Conservation (phyloP, 306 rosid genomes). For the Prinsepia uniflora region DNA sequence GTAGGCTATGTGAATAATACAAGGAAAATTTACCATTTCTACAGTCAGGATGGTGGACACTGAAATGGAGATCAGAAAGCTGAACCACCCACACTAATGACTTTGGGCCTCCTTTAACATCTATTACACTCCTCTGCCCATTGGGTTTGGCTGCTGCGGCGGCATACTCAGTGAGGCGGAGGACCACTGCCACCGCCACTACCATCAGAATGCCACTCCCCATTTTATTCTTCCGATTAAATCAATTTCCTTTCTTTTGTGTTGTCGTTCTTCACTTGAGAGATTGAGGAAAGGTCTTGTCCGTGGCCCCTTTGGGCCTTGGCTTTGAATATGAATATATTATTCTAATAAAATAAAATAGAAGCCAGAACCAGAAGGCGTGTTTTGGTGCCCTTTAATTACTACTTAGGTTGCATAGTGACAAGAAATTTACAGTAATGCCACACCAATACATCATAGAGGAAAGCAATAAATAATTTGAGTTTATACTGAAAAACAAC, state of each 20-base stretch:
- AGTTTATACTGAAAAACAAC: no score
- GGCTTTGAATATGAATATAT: background rate
- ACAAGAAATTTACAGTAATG: no score
- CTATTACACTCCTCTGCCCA: slow-evolving; percentile 20
- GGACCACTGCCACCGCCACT: background rate
- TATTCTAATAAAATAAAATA: no score
- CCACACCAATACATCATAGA: background rate
- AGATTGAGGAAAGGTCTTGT: background rate
- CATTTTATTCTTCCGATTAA: slow-evolving; percentile 2
- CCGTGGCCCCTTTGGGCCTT: background rate
- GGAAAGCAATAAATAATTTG: no score
- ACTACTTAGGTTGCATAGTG: no score
- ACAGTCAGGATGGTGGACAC: slow-evolving; percentile 83
- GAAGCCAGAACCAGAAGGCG: no score
- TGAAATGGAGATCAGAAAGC: slow-evolving; percentile 96
- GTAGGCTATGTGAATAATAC: no score
- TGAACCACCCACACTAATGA: slow-evolving; percentile 87
- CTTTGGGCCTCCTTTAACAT: slow-evolving; percentile 47
- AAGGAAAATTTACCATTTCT: no score
- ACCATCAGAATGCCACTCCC: slow-evolving; percentile 3
- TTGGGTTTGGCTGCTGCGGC: background rate
- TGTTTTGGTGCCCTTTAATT: no score
- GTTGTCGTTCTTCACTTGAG: background rate
- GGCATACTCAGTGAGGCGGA: slow-evolving; percentile 5
- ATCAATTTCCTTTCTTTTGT: background rate